Conservation (phyloP, 192 early-diverging fungal genomes). For the Entomortierella chlamydospora region DNA sequence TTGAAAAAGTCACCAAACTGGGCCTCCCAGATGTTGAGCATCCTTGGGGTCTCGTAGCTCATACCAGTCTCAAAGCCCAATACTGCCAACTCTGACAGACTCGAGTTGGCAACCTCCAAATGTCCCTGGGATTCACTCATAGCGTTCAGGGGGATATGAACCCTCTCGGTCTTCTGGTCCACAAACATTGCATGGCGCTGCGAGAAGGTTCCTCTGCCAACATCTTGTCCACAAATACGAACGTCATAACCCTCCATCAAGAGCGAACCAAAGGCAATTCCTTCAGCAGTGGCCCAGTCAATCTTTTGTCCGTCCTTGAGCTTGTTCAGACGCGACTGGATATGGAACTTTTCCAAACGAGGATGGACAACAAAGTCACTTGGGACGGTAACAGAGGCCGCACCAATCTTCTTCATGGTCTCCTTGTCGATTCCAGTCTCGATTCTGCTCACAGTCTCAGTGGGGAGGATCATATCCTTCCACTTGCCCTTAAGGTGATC, state of each 20-base stretch:
- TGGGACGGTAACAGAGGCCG: conserved; percentile 79
- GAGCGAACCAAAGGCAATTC: conserved; percentile 89
- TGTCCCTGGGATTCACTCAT: conserved; percentile 54
- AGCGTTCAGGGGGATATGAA: conserved; percentile 87
- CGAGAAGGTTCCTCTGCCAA: conserved; percentile 97
- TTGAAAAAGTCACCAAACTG: conserved; percentile 99
- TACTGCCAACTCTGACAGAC: conserved; percentile 94
- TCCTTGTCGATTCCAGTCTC: conserved; percentile 66
- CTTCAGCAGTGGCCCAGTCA: conserved; percentile 97
- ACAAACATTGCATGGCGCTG: conserved; percentile 98
- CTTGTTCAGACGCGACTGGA: conserved; percentile 82
- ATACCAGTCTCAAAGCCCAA: conserved; percentile 97
- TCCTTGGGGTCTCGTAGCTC: conserved; percentile 88
- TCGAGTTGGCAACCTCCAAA: conserved; percentile 87
- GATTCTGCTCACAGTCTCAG: conserved; percentile 59
- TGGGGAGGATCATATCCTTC: conserved; percentile 77
- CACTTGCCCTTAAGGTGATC: conserved; percentile 85
- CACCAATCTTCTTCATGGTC: conserved; percentile 75
- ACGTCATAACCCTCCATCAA: conserved; percentile 89
- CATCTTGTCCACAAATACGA: conserved; percentile 96
- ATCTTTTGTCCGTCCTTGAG: conserved; percentile 74
- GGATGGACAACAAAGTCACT: conserved; percentile 81
- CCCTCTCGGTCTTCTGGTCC: conserved; percentile 88
- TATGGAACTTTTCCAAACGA: conserved; percentile 91
- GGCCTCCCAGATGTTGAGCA: conserved; percentile 95